A percentile compares a stretch with the other conserved stretches of the same genome.
Evolutionary conservation across 495 filamentous ascomycete species (phyloP).

Genomic region (Jackrogersella multiformis): DNA sequence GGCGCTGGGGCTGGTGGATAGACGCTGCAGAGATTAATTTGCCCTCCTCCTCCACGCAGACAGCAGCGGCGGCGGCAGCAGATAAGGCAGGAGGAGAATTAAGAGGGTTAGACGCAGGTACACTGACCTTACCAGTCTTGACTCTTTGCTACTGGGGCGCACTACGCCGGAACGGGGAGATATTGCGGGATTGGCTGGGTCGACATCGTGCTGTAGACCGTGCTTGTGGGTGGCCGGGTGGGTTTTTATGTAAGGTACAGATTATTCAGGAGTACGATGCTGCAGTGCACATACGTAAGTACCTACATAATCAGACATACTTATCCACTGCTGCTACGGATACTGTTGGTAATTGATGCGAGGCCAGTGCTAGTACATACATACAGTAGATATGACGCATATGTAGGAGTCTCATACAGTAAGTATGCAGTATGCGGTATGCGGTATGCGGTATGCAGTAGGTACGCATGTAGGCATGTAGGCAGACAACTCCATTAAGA

Average conservation of each 20-base stretch:
- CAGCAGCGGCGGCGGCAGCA: no score
- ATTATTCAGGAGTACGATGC: no score
- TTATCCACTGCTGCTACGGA: not conserved
- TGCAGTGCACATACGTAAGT: not conserved
- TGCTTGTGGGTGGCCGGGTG: not conserved
- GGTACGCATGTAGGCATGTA: not conserved
- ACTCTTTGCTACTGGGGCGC: no score
- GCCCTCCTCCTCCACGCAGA: no score
- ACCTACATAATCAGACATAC: not conserved
- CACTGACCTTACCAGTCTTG: no score
- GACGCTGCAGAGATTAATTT: constrained; percentile 3
- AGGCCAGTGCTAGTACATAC: constrained; percentile 6
- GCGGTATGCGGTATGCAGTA: not conserved
- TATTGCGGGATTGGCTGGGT: constrained; percentile 23
- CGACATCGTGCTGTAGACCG: not conserved
- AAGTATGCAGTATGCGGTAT: not conserved
- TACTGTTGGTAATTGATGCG: not conserved
- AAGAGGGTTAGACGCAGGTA: constrained; percentile 13
- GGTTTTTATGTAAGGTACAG: constrained; percentile 25
- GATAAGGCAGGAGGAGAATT: not conserved
- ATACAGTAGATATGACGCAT: not conserved
- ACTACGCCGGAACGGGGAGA: constrained; percentile 22
- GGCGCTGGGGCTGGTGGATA: not conserved
- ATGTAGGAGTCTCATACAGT: not conserved
- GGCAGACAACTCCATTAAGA: not conserved